These are phyloP conservation scores for Leonotis leonurus DNA, from an alignment of 257 asterid genomes.

Conservation along the genomic window DNA sequence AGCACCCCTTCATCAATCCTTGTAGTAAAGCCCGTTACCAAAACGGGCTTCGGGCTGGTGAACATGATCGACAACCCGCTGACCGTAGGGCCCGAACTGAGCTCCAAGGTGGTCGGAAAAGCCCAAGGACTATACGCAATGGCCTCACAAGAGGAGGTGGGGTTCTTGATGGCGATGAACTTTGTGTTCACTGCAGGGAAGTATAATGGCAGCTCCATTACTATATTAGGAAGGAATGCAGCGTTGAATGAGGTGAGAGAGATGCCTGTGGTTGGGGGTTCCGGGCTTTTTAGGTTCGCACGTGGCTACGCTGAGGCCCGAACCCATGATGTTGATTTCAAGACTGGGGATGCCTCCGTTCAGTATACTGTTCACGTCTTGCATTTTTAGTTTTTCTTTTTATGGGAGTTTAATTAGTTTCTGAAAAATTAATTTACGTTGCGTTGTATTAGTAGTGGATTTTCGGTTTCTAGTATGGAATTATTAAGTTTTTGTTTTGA, in stretches of 20 bases:
- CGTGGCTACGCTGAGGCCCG: slow-evolving; percentile 56
- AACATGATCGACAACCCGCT: slow-evolving; percentile 52
- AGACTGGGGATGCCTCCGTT: slow-evolving; percentile 53
- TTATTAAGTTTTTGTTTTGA: too few species aligned
- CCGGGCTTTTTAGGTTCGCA: slow-evolving; percentile 59
- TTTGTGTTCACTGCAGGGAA: slow-evolving; percentile 35
- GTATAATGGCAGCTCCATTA: slow-evolving; percentile 52
- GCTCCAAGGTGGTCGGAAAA: slow-evolving; percentile 39
- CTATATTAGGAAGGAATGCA: slow-evolving; percentile 50
- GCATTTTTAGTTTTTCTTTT: slow-evolving; percentile 33
- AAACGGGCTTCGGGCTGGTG: slow-evolving; percentile 25
- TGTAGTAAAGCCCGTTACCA: slow-evolving; percentile 12
- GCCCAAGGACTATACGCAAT: slow-evolving; percentile 53
- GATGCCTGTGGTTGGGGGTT: slow-evolving; percentile 70
- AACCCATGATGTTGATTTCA: slow-evolving; percentile 32
- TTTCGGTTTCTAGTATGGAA: too few species aligned
- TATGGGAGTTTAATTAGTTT: too few species aligned
- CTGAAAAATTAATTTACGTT: too few species aligned
- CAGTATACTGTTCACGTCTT: slow-evolving; percentile 45
- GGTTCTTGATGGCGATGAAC: slow-evolving; percentile 47
- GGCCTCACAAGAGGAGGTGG: slow-evolving; percentile 30
- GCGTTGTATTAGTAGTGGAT: too few species aligned
- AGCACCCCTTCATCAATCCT: slow-evolving; percentile 24
- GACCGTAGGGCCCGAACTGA: slow-evolving; percentile 35
- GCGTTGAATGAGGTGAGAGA: slow-evolving; percentile 35